Percentiles rank a stretch among this genome's conserved stretches.
Conservation (phyloP, 2,329 filamentous ascomycete genomes). For the Pseudopyricularia cyperi region DNA sequence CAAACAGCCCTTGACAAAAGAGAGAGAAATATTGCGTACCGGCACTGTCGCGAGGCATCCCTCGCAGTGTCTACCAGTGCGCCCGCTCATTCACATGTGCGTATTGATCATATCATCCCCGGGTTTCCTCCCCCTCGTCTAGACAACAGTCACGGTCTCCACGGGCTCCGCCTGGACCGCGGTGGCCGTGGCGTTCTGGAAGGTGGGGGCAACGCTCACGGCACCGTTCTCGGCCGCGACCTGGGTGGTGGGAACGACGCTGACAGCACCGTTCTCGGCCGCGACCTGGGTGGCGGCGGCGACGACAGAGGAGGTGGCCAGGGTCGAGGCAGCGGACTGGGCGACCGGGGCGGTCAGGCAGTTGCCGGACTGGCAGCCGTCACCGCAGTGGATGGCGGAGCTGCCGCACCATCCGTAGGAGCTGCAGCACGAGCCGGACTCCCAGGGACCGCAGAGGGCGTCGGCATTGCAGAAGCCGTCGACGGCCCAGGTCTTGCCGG, state of each 20-base stretch:
- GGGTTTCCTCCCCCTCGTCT: background rate
- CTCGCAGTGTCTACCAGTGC: background rate
- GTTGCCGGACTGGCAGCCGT: background rate
- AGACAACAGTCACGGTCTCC: no score
- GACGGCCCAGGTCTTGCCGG: background rate
- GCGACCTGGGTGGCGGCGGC: no score
- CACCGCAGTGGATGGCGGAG: background rate
- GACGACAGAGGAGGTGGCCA: background rate
- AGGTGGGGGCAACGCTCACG: no score
- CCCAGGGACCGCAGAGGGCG: background rate
- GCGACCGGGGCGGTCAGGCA: background rate
- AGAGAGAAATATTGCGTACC: background rate
- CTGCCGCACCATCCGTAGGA: background rate
- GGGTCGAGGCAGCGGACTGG: background rate
- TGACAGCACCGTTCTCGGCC: no score
- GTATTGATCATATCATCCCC: no score
- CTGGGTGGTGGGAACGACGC: background rate
- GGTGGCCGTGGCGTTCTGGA: background rate
- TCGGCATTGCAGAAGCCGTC: conserved; percentile 5
- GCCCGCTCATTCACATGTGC: background rate
- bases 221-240: background rate
- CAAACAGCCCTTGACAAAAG: background rate
- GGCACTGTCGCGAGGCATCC: background rate
- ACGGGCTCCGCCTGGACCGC: no score
- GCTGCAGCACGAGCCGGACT: background rate